phyloP scores from a whole-genome alignment of 1,284 basidiomycete genomes.

The Ceratobasidium sp. region DNA sequence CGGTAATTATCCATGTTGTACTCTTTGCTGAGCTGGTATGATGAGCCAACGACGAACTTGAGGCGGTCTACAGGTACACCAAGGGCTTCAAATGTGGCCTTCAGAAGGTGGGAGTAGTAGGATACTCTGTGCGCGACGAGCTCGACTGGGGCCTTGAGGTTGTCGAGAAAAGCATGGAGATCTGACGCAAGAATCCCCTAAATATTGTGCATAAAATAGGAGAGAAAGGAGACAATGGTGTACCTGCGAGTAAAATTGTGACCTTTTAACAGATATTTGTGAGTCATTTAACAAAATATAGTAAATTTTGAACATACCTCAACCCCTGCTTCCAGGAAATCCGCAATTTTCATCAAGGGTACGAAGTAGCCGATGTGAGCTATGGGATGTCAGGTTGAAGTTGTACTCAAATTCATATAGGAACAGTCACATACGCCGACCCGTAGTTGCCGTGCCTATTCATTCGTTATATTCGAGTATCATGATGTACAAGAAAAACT shows the following conservation, averaged over 20 bases:
- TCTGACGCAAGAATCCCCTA: slow-evolving; percentile 69
- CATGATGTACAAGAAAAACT: not conserved
- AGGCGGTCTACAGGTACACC: slow-evolving; percentile 91
- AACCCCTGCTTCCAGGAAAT: slow-evolving; percentile 93
- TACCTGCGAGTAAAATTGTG: slow-evolving; percentile 90
- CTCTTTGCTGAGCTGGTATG: slow-evolving; percentile 90
- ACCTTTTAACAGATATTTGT: slow-evolving; percentile 64
- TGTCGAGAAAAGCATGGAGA: slow-evolving; percentile 97
- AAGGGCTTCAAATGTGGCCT: slow-evolving; percentile 87
- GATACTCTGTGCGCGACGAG: slow-evolving; percentile 89
- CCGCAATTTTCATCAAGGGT: slow-evolving; percentile 94
- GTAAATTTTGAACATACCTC: slow-evolving; percentile 63
- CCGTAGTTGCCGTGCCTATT: slow-evolving; percentile 92
- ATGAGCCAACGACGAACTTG: slow-evolving; percentile 88
- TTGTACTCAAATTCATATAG: not conserved
- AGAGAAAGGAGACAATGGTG: slow-evolving; percentile 11
- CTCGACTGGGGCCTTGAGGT: slow-evolving; percentile 96
- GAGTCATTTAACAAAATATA: slow-evolving; percentile 17
- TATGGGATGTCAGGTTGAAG: slow-evolving; percentile 55
- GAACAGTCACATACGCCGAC: slow-evolving; percentile 77
- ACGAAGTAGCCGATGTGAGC: slow-evolving; percentile 99
- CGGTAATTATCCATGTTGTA: slow-evolving; percentile 97
- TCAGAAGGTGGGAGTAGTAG: slow-evolving; percentile 90
- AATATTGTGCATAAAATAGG: no score
- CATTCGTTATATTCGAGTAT: slow-evolving; percentile 46